Evolutionary conservation across 140 eudicot species (phyloP).

Genomic region (Flaveria floridana): DNA sequence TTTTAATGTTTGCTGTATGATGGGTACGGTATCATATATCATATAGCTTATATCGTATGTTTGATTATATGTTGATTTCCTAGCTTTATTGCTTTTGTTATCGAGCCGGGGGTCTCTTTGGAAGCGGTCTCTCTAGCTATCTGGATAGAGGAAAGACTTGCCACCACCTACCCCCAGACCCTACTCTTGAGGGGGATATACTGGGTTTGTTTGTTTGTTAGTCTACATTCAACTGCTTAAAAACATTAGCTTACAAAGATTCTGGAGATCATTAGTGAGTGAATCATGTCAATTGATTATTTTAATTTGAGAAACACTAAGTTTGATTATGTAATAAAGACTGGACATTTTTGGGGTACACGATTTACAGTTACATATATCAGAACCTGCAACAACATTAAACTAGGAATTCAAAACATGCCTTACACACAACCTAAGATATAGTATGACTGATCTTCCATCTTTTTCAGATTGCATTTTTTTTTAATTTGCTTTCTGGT

Average conservation of each 20-base stretch:
- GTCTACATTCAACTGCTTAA: constrained; percentile 8
- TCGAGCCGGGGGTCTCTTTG: too few relatives aligned
- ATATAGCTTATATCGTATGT: too few relatives aligned
- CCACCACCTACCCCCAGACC: too few relatives aligned
- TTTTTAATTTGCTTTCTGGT: neutral
- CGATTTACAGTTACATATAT: neutral
- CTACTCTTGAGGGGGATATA: too few relatives aligned
- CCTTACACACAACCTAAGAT: neutral
- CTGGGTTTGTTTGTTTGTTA: too few relatives aligned
- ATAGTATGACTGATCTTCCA: neutral
- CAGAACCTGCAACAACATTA: constrained; percentile 3
- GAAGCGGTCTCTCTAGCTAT: too few relatives aligned
- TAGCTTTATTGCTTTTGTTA: too few relatives aligned
- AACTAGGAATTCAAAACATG: neutral
- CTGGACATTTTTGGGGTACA: neutral
- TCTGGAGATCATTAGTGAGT: neutral
- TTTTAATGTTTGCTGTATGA: too few relatives aligned
- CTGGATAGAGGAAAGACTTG: too few relatives aligned
- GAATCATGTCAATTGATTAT: neutral
- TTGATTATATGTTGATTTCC: too few relatives aligned
- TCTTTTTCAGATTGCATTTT: neutral
- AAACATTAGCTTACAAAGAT: constrained; percentile 1
- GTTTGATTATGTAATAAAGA: neutral
- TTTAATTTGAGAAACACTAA: constrained; percentile 4
- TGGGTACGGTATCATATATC: too few relatives aligned